Base-by-base conservation (phyloP, 805 yeast species). In the Hanseniaspora occidentalis region DNA sequence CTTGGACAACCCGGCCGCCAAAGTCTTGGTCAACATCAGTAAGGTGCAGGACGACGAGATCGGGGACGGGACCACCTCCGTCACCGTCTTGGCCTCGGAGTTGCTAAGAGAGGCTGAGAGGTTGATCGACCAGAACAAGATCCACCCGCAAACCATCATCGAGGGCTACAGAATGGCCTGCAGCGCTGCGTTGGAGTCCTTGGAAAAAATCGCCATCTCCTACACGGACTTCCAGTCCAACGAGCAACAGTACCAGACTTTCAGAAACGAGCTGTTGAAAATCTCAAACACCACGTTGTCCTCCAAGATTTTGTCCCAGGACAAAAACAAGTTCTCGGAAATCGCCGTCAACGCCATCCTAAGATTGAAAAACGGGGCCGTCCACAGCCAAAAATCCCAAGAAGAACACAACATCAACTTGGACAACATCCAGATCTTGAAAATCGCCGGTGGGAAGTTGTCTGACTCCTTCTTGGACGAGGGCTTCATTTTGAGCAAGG, bases 11-110 rank as follows among this genome's bases (percentile, higher is more conserved):
- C 97, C 97, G 8, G 97, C 97, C 13, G 99, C 98, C 19, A 84
- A 84, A 53, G 89, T 89, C 42, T 68, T 92, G 49, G 98, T 94
- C 24, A 94, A 94, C 58, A 82, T 92, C 42, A 81, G 96, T 38
- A 80, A 92, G 60, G 89, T 94, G 17, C 99, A 92, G 67, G 99
- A 92, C 60, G 95, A 94, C 45, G 96, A 89, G 61, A 95, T 89
- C 49, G 97, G 97, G 45, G 97, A 92, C 57, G 99, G 99, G 50
- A 92, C 99, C 33, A 89, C 98, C 0, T 82, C 95, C 20, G 98
- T 94, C 24, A 86, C 96, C 0, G 83, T 92, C 10, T 65, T 89
- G 43, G 78, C 89, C 34, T 88, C 96, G 8, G 97, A 92, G 62
- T 70, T 92, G 44, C 69, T 92, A 50, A 76, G 95, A 58, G 96